phyloP scores from a whole-genome alignment of 345 rosid genomes.

The Noccaea bulbosa region DNA sequence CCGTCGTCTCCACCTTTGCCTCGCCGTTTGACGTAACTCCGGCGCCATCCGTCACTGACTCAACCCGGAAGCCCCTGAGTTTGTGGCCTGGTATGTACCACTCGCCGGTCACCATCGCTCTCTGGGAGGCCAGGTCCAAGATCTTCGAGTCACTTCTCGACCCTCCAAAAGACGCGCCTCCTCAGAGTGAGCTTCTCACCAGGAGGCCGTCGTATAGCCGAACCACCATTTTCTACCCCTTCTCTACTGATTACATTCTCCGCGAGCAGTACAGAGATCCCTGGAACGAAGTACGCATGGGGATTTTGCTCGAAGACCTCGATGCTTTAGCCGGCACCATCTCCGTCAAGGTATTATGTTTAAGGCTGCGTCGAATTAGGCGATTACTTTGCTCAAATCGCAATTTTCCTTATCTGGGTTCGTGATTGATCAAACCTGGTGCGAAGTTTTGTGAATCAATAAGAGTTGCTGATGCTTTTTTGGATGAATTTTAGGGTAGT shows the following conservation, averaged over 20 bases:
- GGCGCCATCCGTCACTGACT: constrained; percentile 29
- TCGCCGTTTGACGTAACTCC: constrained; percentile 44
- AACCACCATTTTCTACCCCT: constrained; percentile 64
- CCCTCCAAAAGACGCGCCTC: constrained; percentile 84
- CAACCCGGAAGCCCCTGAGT: constrained; percentile 67
- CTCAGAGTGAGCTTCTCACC: constrained; percentile 70
- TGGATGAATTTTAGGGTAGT: neutral
- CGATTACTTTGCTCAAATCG: neutral
- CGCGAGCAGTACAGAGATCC: constrained; percentile 91
- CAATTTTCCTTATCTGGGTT: neutral
- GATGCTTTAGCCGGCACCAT: constrained; percentile 93
- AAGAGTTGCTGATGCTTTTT: neutral
- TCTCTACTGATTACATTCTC: constrained; percentile 67
- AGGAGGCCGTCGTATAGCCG: constrained; percentile 70
- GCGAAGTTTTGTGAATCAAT: neutral
- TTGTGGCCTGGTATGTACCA: constrained; percentile 95
- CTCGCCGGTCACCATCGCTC: constrained; percentile 75
- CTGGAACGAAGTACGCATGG: constrained; percentile 89
- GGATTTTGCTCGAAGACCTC: constrained; percentile 87
- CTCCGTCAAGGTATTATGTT: constrained; percentile 73
- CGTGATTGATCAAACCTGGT: neutral
- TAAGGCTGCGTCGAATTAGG: neutral
- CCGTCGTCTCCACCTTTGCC: constrained; percentile 68
- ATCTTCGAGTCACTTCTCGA: constrained; percentile 75
- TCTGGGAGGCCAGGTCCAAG: constrained; percentile 81